Evolutionary conservation across 2,329 filamentous ascomycete species (phyloP), one percentile per base, ranked within the genome.

Genomic region (Fusarium sp.): DNA sequence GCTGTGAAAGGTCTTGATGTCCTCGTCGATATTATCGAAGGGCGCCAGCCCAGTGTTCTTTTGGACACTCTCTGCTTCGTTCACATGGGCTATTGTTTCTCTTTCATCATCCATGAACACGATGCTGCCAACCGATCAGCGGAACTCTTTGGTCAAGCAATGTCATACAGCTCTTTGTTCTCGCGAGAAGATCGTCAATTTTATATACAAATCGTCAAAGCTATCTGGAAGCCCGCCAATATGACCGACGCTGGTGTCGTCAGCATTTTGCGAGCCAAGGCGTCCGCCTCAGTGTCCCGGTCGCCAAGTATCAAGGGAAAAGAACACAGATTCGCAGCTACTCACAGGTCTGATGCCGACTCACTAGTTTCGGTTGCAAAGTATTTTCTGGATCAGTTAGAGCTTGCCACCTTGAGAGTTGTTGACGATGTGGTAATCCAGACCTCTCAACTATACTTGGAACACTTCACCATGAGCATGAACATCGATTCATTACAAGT

Each of bases 371-470:
- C 75, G 40, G 79, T 82, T 44, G 83, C 83, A 11, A 80, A 82
- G 52, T 81, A 84, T 59, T 88, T 87, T 61, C 77, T 89, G 22
- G 86, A 88, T 74, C 83, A 86, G 54, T 76, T 88, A 30, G 86
- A 88, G 73, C 80, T 79, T 34, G 80, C 81, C 16, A 79, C 81
- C 7, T 67, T 87, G 11, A 75, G 70, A 38, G 71, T 77, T n/a
- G 38, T 54, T 6, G 66, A 71, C 22, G 66, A 71, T 14, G 58
- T 70, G 4, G 79, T 82, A 20, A 75, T 83, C 18, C 69, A 82
- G 38, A 72, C 78, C 9, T 87, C 84, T 16, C 77, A 78, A 10
- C 76, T 87, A 11, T 83, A 79, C 69, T 78, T 77, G 11, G 80
- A 81, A 34, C 85, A 88, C 63, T 32, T 81, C 6, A 75, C 70